Conservation (phyloP, 371 early-diverging fungal species). For the Actinomortierella ambigua region DNA sequence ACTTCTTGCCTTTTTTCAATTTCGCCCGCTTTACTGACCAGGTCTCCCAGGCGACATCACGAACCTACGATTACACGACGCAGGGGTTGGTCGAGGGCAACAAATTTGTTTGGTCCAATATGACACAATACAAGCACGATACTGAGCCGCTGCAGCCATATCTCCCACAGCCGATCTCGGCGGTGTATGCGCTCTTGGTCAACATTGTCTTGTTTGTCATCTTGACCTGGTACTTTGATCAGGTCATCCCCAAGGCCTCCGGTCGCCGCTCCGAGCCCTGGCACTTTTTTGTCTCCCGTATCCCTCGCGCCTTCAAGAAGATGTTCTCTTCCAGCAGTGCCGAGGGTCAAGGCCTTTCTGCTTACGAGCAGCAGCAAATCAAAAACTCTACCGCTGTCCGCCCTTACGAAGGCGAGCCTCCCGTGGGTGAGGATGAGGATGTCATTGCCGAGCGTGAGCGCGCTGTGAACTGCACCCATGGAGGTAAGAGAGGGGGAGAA, state of each 20-base stretch:
- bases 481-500: too few species aligned
- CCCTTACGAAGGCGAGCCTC: constrained; percentile 31
- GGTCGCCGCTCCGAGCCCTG: constrained; percentile 51
- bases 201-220: constrained; percentile 50
- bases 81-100: constrained; percentile 33
- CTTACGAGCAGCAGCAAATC: constrained; percentile 19
- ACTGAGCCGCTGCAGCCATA: constrained; percentile 16
- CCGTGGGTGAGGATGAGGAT: constrained; percentile 58
- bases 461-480: constrained; percentile 32
- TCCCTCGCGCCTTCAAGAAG: constrained; percentile 53
- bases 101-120: constrained; percentile 19
- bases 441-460: constrained; percentile 53
- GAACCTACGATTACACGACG: constrained; percentile 35
- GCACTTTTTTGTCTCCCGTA: constrained; percentile 61
- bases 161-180: constrained; percentile 54
- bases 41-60: constrained; percentile 4
- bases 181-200: constrained; percentile 55
- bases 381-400: constrained; percentile 12
- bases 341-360: constrained; percentile 18
- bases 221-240: constrained; percentile 67
- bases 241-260: constrained; percentile 71
- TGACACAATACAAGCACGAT: constrained; percentile 30
- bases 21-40: constrained; percentile 42
- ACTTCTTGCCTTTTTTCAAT: constrained; percentile 28
- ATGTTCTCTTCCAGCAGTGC: constrained; percentile 8